Evolutionary conservation across 106 monocot genomes (phyloP), one percentile per base, ranked within the genome.

Genomic region (Dendrobium huoshanense): DNA sequence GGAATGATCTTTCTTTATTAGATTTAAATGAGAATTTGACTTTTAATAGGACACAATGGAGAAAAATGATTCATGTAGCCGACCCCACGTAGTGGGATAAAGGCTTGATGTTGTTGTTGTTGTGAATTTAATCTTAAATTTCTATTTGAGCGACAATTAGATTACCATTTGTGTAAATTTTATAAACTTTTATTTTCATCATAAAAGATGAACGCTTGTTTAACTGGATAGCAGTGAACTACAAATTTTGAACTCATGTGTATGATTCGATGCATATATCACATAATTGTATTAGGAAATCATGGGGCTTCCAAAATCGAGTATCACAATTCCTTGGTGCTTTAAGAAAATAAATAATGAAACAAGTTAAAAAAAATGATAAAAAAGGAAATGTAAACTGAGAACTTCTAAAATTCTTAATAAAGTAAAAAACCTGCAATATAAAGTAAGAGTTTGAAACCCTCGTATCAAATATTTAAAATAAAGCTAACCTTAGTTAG

Each of bases 401-500:
- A 61, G 15, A 61, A 2, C 22, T 22, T 76, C 29, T 15, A 49
- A 51, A 8, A 29, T 49, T 51, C 24, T 27, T 76, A 48, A 51
- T 4, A 22, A 41, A 43, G 29, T 70, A 16, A 70, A 25, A 24
- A 65, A 17, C 70, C 7, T 15, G 74, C 11, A 43, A 44, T 6
- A 44, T 44, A 74, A 74, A 20, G 22, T 44, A 74, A 42, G 43
- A 74, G 20, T 7, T 41, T 43, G 43, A 43, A 74, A n/a, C 41
- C 33, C 43, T n/a, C 4, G n/a, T 74, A 74, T 44, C 15, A 74
- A n/a, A 43, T 74, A 40, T 3, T 74, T 42, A 43, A 43, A 7
- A 18, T 20, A 44, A 65, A 82, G 40, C 37, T 48, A 51, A 95
- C 95, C 90, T 92, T 87, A 55, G 78, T 85, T 56, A 89, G 40